Evolutionary conservation across 2,329 filamentous ascomycete species (phyloP).

Genomic region (Plectosphaerella sp.): DNA sequence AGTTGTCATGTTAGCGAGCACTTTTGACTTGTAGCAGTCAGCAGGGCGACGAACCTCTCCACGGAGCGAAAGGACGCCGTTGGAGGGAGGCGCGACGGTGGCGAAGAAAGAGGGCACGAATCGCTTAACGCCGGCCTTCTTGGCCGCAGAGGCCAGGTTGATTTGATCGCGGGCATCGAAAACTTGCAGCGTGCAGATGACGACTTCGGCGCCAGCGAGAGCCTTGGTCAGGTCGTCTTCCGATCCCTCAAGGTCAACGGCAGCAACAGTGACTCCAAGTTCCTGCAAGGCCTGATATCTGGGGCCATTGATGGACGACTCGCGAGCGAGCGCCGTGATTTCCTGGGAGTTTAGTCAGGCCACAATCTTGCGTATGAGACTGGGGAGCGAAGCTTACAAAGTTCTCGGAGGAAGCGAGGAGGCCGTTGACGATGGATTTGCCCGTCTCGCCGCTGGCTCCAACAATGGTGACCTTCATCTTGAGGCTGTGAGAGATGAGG

Average conservation of each 20-base stretch:
- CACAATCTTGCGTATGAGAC: neutral
- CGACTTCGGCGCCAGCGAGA: slow-evolving; percentile 36
- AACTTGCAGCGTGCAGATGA: slow-evolving; percentile 35
- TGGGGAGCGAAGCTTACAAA: slow-evolving; percentile 16
- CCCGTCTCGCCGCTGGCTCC: slow-evolving; percentile 40
- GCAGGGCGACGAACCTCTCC: slow-evolving; percentile 12
- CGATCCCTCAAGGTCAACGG: slow-evolving; percentile 34
- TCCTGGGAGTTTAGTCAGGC: slow-evolving; percentile 25
- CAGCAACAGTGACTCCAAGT: slow-evolving; percentile 37
- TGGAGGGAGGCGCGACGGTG: slow-evolving; percentile 30
- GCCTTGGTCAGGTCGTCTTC: slow-evolving; percentile 34
- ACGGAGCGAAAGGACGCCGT: slow-evolving; percentile 21
- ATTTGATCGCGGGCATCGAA: slow-evolving; percentile 34
- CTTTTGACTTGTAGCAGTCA: neutral
- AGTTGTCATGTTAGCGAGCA: too few species aligned
- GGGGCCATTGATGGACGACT: slow-evolving; percentile 38
- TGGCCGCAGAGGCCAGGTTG: slow-evolving; percentile 39
- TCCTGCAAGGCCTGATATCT: slow-evolving; percentile 31
- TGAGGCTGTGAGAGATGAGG: too few species aligned
- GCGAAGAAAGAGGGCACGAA: slow-evolving; percentile 48
- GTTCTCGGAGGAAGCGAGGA: slow-evolving; percentile 22
- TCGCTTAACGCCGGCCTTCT: slow-evolving; percentile 42
- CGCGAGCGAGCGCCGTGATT: slow-evolving; percentile 41
- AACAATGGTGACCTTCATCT: slow-evolving; percentile 24
- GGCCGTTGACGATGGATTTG: slow-evolving; percentile 27